A percentile compares a stretch with the other conserved stretches of the same genome.
Evolutionary conservation across 1,284 basidiomycete species (phyloP).

Genomic region (Austroboletus rostrupii): DNA sequence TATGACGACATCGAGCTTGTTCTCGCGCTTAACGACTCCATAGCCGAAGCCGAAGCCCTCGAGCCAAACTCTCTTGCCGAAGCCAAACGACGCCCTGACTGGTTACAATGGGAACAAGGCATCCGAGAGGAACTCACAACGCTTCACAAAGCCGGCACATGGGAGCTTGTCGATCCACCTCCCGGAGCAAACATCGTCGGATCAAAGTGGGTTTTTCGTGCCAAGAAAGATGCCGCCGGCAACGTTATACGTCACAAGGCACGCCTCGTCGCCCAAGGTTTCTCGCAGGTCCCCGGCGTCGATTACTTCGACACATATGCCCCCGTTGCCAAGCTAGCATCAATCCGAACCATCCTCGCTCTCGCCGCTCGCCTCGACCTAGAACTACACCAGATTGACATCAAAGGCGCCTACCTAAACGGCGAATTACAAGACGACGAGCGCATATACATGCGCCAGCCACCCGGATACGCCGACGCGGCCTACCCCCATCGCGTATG

Average conservation of each 20-base stretch:
- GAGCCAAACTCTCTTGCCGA: neutral
- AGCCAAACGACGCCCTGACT: neutral
- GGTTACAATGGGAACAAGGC: constrained; percentile 8
- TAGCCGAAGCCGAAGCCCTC: constrained; percentile 2
- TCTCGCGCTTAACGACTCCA: no score
- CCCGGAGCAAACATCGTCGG: constrained; percentile 11
- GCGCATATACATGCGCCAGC: neutral
- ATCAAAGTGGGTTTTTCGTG: constrained; percentile 34
- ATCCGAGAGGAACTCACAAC: constrained; percentile 2
- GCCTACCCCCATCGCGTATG: neutral
- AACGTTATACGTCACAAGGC: constrained; percentile 35
- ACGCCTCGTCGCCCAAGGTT: constrained; percentile 36
- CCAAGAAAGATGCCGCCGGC: constrained; percentile 29
- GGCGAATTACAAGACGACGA: neutral
- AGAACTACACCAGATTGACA: neutral
- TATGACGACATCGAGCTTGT: no score
- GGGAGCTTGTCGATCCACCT: constrained; percentile 5
- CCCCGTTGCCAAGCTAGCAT: neutral
- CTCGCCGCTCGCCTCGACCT: neutral
- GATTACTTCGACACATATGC: constrained; percentile 35
- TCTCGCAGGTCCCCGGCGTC: no score
- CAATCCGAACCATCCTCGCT: neutral
- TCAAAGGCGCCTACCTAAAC: neutral
- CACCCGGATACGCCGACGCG: neutral
- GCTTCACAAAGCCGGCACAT: constrained; percentile 6